Percentiles rank a stretch among this genome's conserved stretches.
Conservation (phyloP, 495 filamentous ascomycete genomes). For the Talaromyces wortmannii region DNA sequence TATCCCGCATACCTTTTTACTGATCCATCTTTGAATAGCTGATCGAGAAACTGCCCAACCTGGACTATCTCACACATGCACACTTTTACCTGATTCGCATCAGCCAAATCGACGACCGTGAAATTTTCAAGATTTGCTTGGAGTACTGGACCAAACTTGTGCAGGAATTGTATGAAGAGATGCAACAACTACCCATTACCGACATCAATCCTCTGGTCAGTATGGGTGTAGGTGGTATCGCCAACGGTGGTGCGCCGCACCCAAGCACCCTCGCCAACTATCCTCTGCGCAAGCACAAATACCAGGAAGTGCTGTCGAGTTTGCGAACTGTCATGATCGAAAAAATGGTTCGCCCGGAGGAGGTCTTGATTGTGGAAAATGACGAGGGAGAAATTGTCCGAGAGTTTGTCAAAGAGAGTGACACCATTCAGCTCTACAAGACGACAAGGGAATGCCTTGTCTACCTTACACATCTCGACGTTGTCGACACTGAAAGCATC, state of each 20-base stretch:
- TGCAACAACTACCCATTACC: constrained; percentile 87
- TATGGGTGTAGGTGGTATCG: constrained; percentile 62
- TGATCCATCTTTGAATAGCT: constrained; percentile 44
- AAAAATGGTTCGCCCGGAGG: constrained; percentile 97
- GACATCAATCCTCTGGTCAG: constrained; percentile 84
- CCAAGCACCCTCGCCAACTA: constrained; percentile 76
- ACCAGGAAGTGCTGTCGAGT: constrained; percentile 86
- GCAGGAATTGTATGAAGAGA: constrained; percentile 98
- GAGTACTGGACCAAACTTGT: constrained; percentile 99
- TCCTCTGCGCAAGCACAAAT: constrained; percentile 94
- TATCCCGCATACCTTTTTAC: constrained; percentile 9
- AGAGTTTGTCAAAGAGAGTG: constrained; percentile 98
- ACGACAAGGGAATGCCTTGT: constrained; percentile 96
- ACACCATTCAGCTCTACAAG: constrained; percentile 99
- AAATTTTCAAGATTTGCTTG: constrained; percentile 98
- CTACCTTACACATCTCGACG: constrained; percentile 95
- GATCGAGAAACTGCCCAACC: constrained; percentile 90
- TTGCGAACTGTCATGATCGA: constrained; percentile 98
- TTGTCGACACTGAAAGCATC: constrained; percentile 94
- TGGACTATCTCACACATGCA: constrained; percentile 87
- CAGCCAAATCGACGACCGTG: constrained; percentile 95
- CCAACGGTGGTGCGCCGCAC: constrained; percentile 78
- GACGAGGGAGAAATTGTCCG: constrained; percentile 98
- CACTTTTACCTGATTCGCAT: constrained; percentile 98
- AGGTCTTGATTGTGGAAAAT: constrained; percentile 98